Evolutionary conservation across 441 rosid genomes (phyloP), one percentile per base, ranked within the genome.

Genomic region (Mallotus japonicus): DNA sequence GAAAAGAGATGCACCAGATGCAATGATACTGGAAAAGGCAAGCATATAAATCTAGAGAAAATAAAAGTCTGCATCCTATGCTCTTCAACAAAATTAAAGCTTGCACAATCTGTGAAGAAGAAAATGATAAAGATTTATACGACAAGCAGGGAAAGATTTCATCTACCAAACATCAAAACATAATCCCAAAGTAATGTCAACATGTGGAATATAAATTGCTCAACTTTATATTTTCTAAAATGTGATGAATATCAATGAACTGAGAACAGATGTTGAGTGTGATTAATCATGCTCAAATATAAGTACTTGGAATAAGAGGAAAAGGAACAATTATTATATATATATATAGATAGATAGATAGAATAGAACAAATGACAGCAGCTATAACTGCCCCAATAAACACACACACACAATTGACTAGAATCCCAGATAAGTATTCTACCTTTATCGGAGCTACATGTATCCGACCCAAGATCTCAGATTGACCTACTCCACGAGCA

Each of bases 371-470:
- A 72, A 53, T 44, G 34, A 28, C 47, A 42, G 57, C 3, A 56
- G 54, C 19, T 42, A 16, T 11, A 34, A 24, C 56, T 64, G 61
- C 28, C 67, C 66, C 54, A 42, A 66, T 61, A 47, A 37, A 3
- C 8, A 42, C 11, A 46, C 40, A 46, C 40, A 57, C 19, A 47
- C 42, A 61, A 34, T 60, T 28, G 4, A 13, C 17, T 7, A 72
- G 3, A 44, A 65, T 24, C 28, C 50, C 20, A 42, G 9, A 10
- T 17, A n/a, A 44, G 15, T 20, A 44, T n/a, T 17, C 19, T 76
- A 91, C 99, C 96, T 95, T 95, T 79, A 95, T 91, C 68, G 98
- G 88, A 78, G 98, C 99, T 8, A 95, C 99, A 73, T 95, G 99
- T 82, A 95, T 92, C 40, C 98, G 88, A 69, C 98, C 98, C 78